Base-by-base conservation (phyloP, 495 filamentous ascomycete species). In the Hypomontagnella submonticulosa region DNA sequence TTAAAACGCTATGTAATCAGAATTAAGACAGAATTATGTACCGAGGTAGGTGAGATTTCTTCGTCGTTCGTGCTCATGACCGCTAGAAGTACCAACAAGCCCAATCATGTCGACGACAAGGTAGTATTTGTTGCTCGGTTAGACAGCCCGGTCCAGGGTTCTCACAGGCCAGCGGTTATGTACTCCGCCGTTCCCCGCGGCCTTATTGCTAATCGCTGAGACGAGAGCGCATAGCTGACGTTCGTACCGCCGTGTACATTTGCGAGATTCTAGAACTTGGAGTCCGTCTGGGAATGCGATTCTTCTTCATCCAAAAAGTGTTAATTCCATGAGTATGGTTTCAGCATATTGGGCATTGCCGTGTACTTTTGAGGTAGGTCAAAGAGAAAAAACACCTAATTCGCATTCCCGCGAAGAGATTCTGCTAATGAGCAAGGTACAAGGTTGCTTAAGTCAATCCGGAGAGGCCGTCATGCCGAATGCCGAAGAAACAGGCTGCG, bases 161-260 rank as follows among this genome's bases (percentile, higher is more conserved):
- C 43, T 63, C 41, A 61, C 55, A 61, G 57, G 54, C 33, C 46
- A 66, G 62, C 67, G 67, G 67, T 11, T 40, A 66, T 66, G 57
- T 50, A 61, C 57, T 57, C 67, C 67, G 67, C 67, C 67, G 27
- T 70, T 70, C 67, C 67, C 67, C 67, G 67, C 62, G 67, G 67
- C 60, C 55, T 30, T 61, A 50, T 61, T 70, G 44, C 46, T 42
- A 66, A 19, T 36, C 40, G 50, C 55, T 52, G 60, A 52, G 37
- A 23, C 44, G 43, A 47, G 41, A 59, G 12, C 16, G 20, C 27
- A 19, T 6, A 46, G 13, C 12, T 33, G 16, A 33, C 57, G n/a
- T 32, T 47, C 33, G 51, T 53, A 69, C 61, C 44, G 34, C n/a
- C n/a, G 33, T 56, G 62, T 62, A 66, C 47, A 64, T 7, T 42